Evolutionary conservation across 768 basidiomycete species (phyloP).

Genomic region (Kondoa subrosea): DNA sequence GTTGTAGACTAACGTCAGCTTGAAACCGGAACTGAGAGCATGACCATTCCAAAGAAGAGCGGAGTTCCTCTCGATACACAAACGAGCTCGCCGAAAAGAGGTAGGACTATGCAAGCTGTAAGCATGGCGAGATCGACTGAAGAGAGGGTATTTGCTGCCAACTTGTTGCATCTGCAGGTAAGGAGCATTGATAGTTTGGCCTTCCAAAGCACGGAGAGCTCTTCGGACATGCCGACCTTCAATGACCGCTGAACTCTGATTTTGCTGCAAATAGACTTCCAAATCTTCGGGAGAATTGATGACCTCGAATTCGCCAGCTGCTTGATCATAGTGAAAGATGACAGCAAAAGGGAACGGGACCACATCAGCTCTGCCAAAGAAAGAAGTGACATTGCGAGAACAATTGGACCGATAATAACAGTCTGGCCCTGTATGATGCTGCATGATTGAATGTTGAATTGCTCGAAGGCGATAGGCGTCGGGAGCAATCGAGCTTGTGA

Average conservation of each 20-base stretch:
- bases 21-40: constrained; percentile 39
- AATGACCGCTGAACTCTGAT: constrained; percentile 40
- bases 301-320: neutral
- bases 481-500: constrained; percentile 38
- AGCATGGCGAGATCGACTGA: constrained; percentile 41
- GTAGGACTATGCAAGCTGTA: constrained; percentile 40
- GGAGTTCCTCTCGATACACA: constrained; percentile 24
- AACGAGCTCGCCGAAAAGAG: constrained; percentile 5
- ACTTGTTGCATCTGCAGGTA: constrained; percentile 44
- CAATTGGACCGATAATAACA: constrained; percentile 42
- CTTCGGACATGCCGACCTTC: constrained; percentile 45
- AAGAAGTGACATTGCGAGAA: constrained; percentile 36
- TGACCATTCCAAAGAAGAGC: constrained; percentile 17
- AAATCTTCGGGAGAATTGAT: constrained; percentile 12
- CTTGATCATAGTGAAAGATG: constrained; percentile 33
- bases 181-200: constrained; percentile 47
- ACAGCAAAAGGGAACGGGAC: constrained; percentile 61
- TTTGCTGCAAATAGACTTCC: constrained; percentile 41
- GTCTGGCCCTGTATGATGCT: constrained; percentile 51
- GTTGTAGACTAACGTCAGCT: constrained; percentile 43
- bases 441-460: constrained; percentile 43
- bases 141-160: constrained; percentile 35
- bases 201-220: constrained; percentile 51
- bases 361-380: constrained; percentile 65
- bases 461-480: constrained; percentile 34